Evolutionary conservation across 371 early-diverging fungal genomes (phyloP).

Genomic region (Saksenaea vasiformis): DNA sequence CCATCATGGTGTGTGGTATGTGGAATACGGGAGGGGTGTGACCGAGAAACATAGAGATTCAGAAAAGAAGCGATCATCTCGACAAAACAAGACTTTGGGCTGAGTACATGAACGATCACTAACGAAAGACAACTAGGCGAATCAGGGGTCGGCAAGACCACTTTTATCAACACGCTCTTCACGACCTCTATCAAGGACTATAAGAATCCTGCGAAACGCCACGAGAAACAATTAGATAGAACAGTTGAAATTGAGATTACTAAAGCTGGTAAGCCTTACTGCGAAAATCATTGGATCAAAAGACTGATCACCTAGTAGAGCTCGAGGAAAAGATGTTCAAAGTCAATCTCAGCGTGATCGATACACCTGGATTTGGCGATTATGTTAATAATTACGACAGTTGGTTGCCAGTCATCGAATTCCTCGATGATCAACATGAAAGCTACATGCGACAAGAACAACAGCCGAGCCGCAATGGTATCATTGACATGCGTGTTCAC

Average conservation of each 20-base stretch:
- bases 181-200: conserved; percentile 69
- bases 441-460: conserved; percentile 87
- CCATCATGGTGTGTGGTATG: conserved; percentile 93
- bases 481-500: conserved; percentile 91
- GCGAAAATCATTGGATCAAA: neutral
- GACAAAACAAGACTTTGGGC: neutral
- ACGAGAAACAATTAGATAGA: conserved; percentile 62
- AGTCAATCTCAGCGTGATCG: conserved; percentile 89
- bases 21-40: conserved; percentile 8
- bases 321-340: conserved; percentile 68
- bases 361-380: conserved; percentile 92
- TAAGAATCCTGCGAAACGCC: conserved; percentile 55
- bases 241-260: conserved; percentile 82
- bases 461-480: conserved; percentile 73
- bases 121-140: conserved; percentile 17
- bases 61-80: conserved; percentile 1
- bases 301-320: conserved; percentile 18
- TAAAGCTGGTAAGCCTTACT: conserved; percentile 20
- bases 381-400: conserved; percentile 89
- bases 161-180: conserved; percentile 87
- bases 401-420: conserved; percentile 96
- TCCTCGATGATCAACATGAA: conserved; percentile 95
- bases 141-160: conserved; percentile 71
- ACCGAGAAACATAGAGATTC: neutral
- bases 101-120: neutral